Evolutionary conservation across 805 yeast species (phyloP).

Genomic region (Candida broadrunensis): DNA sequence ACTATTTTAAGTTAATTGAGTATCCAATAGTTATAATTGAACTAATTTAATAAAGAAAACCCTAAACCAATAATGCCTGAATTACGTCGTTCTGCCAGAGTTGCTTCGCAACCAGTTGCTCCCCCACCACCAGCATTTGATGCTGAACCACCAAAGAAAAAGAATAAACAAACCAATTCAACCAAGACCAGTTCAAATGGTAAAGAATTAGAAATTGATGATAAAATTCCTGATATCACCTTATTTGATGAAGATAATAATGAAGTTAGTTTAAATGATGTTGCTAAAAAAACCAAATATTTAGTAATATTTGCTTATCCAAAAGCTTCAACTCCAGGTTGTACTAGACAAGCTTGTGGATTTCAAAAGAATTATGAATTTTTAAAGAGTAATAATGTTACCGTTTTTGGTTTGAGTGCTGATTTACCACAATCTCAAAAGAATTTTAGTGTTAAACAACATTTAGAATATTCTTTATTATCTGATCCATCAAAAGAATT

Average conservation of each 20-base stretch:
- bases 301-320: constrained; percentile 69
- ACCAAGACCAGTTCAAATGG: background rate
- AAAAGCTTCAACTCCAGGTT: constrained; percentile 92
- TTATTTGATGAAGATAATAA: constrained; percentile 70
- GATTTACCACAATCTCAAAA: constrained; percentile 80
- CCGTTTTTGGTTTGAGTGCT: constrained; percentile 78
- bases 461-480: constrained; percentile 68
- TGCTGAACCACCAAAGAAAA: constrained; percentile 18
- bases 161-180: constrained; percentile 7
- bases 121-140: constrained; percentile 6
- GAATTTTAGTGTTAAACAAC: constrained; percentile 69
- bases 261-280: constrained; percentile 34
- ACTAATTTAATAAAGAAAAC: too few relatives aligned
- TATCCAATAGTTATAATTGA: too few relatives aligned
- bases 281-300: constrained; percentile 28
- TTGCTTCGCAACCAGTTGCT: constrained; percentile 12
- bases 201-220: constrained; percentile 47
- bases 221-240: constrained; percentile 60
- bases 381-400: constrained; percentile 48
- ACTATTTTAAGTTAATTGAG: too few relatives aligned
- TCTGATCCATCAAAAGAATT: constrained; percentile 72
- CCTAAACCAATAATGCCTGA: constrained; percentile 21
- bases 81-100: constrained; percentile 38
- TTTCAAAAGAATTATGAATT: constrained; percentile 65
- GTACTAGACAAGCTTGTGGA: constrained; percentile 92